Evolutionary conservation across 2,329 filamentous ascomycete species (phyloP), one percentile per base, ranked within the genome.

Genomic region (Tolypocladium endophyticum): DNA sequence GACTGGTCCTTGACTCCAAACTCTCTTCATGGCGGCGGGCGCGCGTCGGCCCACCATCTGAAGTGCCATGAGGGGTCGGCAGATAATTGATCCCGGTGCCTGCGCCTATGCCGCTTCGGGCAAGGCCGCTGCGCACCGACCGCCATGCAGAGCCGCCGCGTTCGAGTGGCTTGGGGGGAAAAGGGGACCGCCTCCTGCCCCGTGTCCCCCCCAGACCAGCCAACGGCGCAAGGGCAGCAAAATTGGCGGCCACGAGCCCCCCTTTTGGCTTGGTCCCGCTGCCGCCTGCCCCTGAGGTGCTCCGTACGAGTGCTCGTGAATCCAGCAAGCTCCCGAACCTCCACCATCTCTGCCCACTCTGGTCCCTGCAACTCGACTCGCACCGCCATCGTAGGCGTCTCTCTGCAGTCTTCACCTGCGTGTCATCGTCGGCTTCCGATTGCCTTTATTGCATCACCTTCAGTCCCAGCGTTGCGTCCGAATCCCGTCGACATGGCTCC

Each of bases 401-500:
- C 60, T 57, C 55, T 30, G 59, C 56, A 43, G 25, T 61, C 57
- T 59, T 55, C 50, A 35, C 35, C 57, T 59, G 53, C 60, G 35
- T 59, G 59, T 59, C 52, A 41, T 57, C 56, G 25, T 56, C 53
- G 16, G 59, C 59, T 30, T 36, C 43, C 45, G 58, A 33, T 36
- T 45, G 55, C n/a, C 16, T 47, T n/a, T n/a, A 38, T 41, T 53
- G 35, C 45, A 41, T 41, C 53, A 36, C 33, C 36, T 45, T 57
- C 36, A 16, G 30, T 57, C 60, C 55, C 64, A 41, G 59, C 61
- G 60, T 55, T 58, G 58, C 62, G 54, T 56, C 56, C 43, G n/a
- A 43, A 36, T 59, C 61, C 59, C 47, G 66, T 70, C 74, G 73
- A 73, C 67, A 87, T 87, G 84, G 81, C 83, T 76, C 74, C 80